These are phyloP conservation scores for Rhodotorula sp. DNA, from an alignment of 1,284 basidiomycete species.

Conservation along the genomic window DNA sequence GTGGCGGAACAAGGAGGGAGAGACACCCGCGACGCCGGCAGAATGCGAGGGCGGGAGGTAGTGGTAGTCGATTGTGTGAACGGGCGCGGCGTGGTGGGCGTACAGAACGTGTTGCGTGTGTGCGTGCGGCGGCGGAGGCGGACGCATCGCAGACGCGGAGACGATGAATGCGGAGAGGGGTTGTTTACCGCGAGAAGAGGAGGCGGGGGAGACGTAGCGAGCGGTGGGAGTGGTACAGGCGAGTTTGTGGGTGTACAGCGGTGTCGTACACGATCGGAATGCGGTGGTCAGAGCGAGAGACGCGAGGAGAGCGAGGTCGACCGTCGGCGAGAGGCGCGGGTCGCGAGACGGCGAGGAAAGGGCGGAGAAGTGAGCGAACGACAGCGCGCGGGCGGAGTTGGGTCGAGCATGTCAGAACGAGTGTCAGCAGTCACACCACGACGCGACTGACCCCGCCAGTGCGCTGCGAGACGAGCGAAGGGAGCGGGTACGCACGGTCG, in stretches of 20 bases:
- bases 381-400: not conserved
- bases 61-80: not conserved
- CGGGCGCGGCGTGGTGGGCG: not conserved
- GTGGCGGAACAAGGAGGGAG: conserved; percentile 1
- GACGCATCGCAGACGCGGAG: not conserved
- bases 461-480: not conserved
- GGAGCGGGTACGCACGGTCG: not conserved
- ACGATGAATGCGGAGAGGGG: not conserved
- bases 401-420: not conserved
- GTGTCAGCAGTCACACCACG: not conserved
- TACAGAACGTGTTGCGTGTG: not conserved
- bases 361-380: not conserved
- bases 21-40: not conserved
- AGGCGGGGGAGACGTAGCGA: too few relatives aligned
- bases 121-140: not conserved
- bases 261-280: too few relatives aligned
- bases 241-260: not conserved
- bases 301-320: not conserved
- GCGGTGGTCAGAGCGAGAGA: not conserved
- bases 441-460: too few relatives aligned
- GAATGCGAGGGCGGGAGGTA: conserved; percentile 10
- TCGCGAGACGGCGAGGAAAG: not conserved
- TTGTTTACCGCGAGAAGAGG: not conserved
- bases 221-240: not conserved
- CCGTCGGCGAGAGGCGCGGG: not conserved